A percentile compares a stretch with the other conserved stretches of the same genome.
These are phyloP conservation scores for Hortiboletus campestris DNA, from an alignment of 768 basidiomycete genomes.

Conservation along the genomic window DNA sequence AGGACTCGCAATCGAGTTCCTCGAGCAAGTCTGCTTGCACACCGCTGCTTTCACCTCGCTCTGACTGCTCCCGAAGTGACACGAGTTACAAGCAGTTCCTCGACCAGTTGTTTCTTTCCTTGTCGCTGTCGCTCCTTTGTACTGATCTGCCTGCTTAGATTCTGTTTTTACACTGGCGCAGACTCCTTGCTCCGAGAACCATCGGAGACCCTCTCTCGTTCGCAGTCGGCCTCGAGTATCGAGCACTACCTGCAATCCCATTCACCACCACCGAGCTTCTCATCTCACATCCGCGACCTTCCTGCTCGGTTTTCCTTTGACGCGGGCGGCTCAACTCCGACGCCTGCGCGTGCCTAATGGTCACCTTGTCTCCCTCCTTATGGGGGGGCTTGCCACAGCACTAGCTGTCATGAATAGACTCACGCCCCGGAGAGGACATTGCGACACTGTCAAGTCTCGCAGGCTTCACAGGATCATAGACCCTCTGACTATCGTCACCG, in stretches of 20 bases:
- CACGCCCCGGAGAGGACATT: not conserved
- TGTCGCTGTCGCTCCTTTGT: not conserved
- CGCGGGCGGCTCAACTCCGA: slow-evolving; percentile 30
- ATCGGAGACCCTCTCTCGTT: slow-evolving; percentile 33
- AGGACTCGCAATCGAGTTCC: slow-evolving; percentile 42
- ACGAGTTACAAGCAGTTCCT: slow-evolving; percentile 62
- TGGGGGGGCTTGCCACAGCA: not conserved
- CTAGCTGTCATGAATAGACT: not conserved
- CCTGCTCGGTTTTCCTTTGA: slow-evolving; percentile 27
- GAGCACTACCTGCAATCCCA: slow-evolving; percentile 46
- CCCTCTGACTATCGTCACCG: not conserved
- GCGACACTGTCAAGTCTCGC: not conserved
- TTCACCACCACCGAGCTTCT: slow-evolving; percentile 30
- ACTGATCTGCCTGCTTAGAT: slow-evolving; percentile 41
- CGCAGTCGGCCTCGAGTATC: slow-evolving; percentile 53
- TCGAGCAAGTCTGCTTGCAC: slow-evolving; percentile 46
- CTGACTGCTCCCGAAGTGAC: slow-evolving; percentile 24
- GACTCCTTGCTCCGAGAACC: slow-evolving; percentile 35
- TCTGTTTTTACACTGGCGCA: slow-evolving; percentile 77
- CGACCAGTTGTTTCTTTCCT: slow-evolving; percentile 49
- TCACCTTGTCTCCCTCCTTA: not conserved
- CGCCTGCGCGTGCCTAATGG: slow-evolving; percentile 15
- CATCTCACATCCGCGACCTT: slow-evolving; percentile 17
- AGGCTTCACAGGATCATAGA: not conserved
- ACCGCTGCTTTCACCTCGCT: slow-evolving; percentile 41